Base-by-base conservation (phyloP, 352 stramenopile genomes). In the Globisporangium viniferum region DNA sequence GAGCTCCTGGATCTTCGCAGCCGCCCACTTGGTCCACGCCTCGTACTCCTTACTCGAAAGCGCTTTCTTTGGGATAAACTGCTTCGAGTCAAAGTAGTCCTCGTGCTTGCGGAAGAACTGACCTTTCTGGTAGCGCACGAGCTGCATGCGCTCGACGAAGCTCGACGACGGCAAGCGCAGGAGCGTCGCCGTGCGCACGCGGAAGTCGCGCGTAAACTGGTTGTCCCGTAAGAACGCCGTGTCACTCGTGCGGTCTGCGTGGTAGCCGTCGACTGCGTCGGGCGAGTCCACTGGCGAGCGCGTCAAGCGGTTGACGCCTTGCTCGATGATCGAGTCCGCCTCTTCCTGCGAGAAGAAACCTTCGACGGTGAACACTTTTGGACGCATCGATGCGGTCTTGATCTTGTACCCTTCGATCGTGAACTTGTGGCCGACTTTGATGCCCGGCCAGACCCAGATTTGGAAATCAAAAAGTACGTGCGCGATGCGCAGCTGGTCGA, bases 51-150 rank as follows among this genome's bases (percentile, higher is more conserved):
- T 31, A 4, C 36, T 62, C 12, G 77, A 76, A 24, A 88, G 67
- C 49, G 75, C 51, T 18, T 86, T 76, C 39, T 59, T 75, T 3
- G 77, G 78, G 12, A 91, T 36, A 39, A 92, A 91, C 66, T 83
- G 73, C 67, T 89, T 91, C 24, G 78, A 88, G 36, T 86, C 73
- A 66, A 93, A 93, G 65, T 91, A 91, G 64, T 93, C 85, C 65
- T 91, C 78, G 64, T 91, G 85, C 65, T 90, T 84, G 36, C 85
- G 85, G 62, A 89, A 93, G 64, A 91, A 90, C 71, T 91, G 82
- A 3, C 80, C 82, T 0, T 71, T 79, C 66, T 89, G 70, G 64
- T 93, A 93, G 5, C 82, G 77, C 64, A 93, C 85, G 24, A 91
- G 79, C 51, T 93, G 85, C 68, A 91, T 39, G 12, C 75, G 74